Base-by-base conservation (phyloP, 176 grass and related monocot genomes). In the Avena atlantica region DNA sequence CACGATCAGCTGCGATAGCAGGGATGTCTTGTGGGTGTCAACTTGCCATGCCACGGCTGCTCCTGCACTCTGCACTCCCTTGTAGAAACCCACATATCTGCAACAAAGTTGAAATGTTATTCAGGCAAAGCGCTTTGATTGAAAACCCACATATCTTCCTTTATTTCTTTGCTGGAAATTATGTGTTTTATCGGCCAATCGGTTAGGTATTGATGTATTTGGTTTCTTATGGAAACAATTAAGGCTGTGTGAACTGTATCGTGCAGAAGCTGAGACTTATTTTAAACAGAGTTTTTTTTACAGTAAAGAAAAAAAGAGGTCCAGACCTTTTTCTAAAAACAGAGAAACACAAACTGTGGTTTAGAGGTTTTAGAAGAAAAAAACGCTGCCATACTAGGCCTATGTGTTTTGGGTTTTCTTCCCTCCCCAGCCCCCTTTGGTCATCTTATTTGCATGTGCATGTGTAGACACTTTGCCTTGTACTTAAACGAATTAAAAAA, bases 21-120 rank as follows among this genome's bases (percentile, higher is more conserved):
- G 70, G 2, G 84, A 47, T 20, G 63, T 83, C 9, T 91, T 76
- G 51, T 65, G 84, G 4, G 62, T 89, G 62, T 98, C 93, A 0
- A 98, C 2, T 79, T 98, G 96, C 96, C 96, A 98, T 23, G 93
- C 93, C 2, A 98, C 93, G 0, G 96, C 96, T 1, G 96, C 93
- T 0, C 96, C 96, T 0, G 96, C 96, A 0, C 96, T 98, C 75
- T 98, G 96, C 63, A 95, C 92, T 5, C 96, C 93, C 84, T 98
- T 98, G 87, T 95, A 98, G 83, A 98, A 98, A 1, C 96, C 96
- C 2, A 84, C 94, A 16, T 95, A 98, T 70, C 95, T 98, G 88
- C 83, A 50, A 15, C 64, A 20, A 23, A 92, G 23, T 74, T 81
- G 14, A 83, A 20, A 6, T 3, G 0, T 49, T 9, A 12, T 77